These are phyloP conservation scores for Ophiosphaerella herpotricha DNA, from an alignment of 2,329 filamentous ascomycete genomes.

Conservation along the genomic window DNA sequence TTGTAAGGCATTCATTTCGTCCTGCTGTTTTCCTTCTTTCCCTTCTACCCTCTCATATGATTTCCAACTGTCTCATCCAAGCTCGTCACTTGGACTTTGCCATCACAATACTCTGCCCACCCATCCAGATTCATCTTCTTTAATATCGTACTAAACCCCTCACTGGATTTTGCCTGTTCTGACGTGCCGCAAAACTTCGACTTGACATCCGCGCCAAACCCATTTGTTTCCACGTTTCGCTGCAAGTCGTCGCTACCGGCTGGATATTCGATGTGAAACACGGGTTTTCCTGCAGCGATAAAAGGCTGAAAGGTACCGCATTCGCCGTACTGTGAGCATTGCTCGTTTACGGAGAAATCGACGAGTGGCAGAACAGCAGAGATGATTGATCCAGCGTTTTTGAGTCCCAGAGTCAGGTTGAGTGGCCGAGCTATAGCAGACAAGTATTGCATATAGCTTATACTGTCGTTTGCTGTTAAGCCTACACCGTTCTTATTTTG, in stretches of 20 bases:
- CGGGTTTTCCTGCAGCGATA: slow-evolving; percentile 65
- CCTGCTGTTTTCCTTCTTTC: not conserved
- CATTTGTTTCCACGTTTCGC: slow-evolving; percentile 16
- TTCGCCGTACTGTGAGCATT: slow-evolving; percentile 66
- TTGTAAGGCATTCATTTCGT: not conserved
- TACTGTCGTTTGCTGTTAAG: slow-evolving; percentile 61
- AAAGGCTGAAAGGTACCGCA: slow-evolving; percentile 64
- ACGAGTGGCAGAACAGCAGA: slow-evolving; percentile 55
- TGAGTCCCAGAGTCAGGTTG: slow-evolving; percentile 68
- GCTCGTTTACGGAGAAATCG: slow-evolving; percentile 72
- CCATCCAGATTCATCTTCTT: slow-evolving; percentile 68
- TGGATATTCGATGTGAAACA: slow-evolving; percentile 76
- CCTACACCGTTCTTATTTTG: slow-evolving; percentile 65
- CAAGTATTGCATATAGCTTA: slow-evolving; percentile 66
- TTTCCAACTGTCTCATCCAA: slow-evolving; percentile 16
- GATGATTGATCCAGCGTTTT: slow-evolving; percentile 69
- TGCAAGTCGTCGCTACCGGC: slow-evolving; percentile 33
- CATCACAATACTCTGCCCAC: slow-evolving; percentile 63
- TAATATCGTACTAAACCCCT: slow-evolving; percentile 66
- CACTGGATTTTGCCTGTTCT: slow-evolving; percentile 47
- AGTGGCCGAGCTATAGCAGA: slow-evolving; percentile 57
- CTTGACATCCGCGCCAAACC: slow-evolving; percentile 38
- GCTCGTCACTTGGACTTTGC: slow-evolving; percentile 26
- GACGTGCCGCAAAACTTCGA: slow-evolving; percentile 50
- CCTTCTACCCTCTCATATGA: not conserved